Evolutionary conservation across 129 eudicot species (phyloP), one percentile per base, ranked within the genome.

Genomic region (Flaveria robusta): DNA sequence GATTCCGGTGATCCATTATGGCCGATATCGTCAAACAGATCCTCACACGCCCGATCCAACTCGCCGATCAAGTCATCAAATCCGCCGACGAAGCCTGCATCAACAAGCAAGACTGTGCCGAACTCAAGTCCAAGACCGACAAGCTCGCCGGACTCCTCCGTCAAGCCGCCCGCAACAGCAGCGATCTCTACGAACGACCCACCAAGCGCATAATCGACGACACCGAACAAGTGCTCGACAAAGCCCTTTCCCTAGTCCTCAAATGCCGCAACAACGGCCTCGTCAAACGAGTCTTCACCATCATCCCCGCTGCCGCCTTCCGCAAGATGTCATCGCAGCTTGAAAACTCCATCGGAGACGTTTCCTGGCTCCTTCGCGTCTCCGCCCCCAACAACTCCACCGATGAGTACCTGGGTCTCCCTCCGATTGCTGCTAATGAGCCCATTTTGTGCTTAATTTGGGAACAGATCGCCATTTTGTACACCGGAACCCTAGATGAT

Each of bases 21-120:
- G 81, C 87, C 47, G 87, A 83, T 23, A 58, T 79, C 51, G 87
- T 83, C 23, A 83, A 83, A 54, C 81, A 78, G 60, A 75, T 83
- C 77, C 81, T 83, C 0, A 47, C 87, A 3, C 51, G 71, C 74
- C 87, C 87, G 64, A 83, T 83, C 63, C 87, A 83, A 34, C 15
- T 83, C 51, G 83, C 81, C 12, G 87, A 83, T 65, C 83, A 79
- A 69, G 77, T 83, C 13, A 74, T 79, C 7, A 83, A 83, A 42
- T 56, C 81, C 7, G 72, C 81, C 9, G 87, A 74, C 27, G 83
- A 79, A 62, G 83, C 76, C 22, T 54, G 75, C 66, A 68, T 70
- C 55, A 78, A 73, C 77, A 78, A 78, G 41, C 83, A 78, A 68
- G 86, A 83, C 42, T 83, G 86, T 26, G 59, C 83, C 3, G 86